Evolutionary conservation across 495 filamentous ascomycete genomes (phyloP).

Genomic region (Zalerion maritima): DNA sequence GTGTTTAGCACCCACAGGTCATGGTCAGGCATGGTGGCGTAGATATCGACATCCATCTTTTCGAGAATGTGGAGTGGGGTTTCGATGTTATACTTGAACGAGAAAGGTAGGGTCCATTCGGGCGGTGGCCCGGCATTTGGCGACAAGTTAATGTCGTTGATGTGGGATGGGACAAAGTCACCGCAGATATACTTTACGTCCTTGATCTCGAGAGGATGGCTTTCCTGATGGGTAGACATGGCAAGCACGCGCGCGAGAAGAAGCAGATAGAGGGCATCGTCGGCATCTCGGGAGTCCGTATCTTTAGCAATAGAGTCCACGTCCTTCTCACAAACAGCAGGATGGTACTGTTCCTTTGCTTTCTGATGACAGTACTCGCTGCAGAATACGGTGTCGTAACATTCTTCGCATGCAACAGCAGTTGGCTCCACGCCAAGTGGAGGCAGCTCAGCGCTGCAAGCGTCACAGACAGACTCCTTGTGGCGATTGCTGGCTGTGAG

Average conservation of each 20-base stretch:
- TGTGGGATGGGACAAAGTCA: slow-evolving; percentile 37
- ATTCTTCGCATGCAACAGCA: slow-evolving; percentile 53
- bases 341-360: slow-evolving; percentile 69
- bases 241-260: slow-evolving; percentile 68
- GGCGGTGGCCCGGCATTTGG: slow-evolving; percentile 37
- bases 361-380: slow-evolving; percentile 51
- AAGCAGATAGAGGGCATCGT: slow-evolving; percentile 65
- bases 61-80: slow-evolving; percentile 72
- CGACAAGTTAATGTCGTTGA: slow-evolving; percentile 35
- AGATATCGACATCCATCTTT: slow-evolving; percentile 84
- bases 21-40: slow-evolving; percentile 44
- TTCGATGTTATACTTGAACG: slow-evolving; percentile 72
- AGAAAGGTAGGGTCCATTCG: slow-evolving; percentile 67
- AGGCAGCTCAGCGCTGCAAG: slow-evolving; percentile 64
- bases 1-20: slow-evolving; percentile 94
- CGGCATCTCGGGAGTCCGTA: slow-evolving; percentile 52
- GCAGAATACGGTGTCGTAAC: slow-evolving; percentile 80
- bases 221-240: slow-evolving; percentile 67
- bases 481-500: slow-evolving; percentile 71
- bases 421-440: slow-evolving; percentile 29
- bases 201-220: slow-evolving; percentile 68
- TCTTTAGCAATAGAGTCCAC: slow-evolving; percentile 71
- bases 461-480: slow-evolving; percentile 70
- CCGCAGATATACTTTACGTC: slow-evolving; percentile 94
- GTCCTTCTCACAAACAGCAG: slow-evolving; percentile 71